phyloP scores from a whole-genome alignment of 139 green algal genomes.

The Tetradesmus lagerheimii region DNA sequence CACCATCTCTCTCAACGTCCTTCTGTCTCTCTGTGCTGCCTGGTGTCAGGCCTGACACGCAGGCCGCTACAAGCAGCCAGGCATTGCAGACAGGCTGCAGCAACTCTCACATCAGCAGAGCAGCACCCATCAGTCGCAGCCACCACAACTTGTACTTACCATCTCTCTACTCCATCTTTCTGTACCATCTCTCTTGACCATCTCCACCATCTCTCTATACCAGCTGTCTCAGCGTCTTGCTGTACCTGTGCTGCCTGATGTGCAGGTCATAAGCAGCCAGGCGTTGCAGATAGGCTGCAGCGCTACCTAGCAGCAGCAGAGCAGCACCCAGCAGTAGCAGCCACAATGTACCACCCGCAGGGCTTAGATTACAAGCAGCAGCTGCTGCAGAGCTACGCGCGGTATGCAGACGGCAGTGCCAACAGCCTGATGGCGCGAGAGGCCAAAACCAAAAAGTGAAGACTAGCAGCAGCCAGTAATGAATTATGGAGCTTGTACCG shows the following conservation, averaged over 20 bases:
- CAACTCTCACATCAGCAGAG: no score
- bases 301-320: neutral
- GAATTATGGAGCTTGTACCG: no score
- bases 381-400: conserved; percentile 34
- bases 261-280: conserved; percentile 17
- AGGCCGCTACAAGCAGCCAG: neutral
- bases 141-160: no score
- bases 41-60: no score
- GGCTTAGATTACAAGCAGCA: conserved; percentile 31
- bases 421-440: conserved; percentile 48
- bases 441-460: conserved; percentile 4
- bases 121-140: no score
- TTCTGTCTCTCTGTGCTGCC: no score
- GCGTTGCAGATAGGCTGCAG: neutral
- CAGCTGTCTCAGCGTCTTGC: no score
- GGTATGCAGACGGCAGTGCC: conserved; percentile 46
- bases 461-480: no score
- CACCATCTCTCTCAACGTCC: no score
- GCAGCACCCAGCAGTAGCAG: conserved; percentile 38
- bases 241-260: neutral
- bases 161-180: no score
- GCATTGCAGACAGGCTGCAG: neutral
- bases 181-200: no score
- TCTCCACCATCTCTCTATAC: no score
- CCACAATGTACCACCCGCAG: conserved; percentile 11